A percentile compares a stretch with the other conserved stretches of the same genome.
These are phyloP conservation scores for Xylaria sp. DNA, from an alignment of 2,329 filamentous ascomycete species.

Conservation along the genomic window DNA sequence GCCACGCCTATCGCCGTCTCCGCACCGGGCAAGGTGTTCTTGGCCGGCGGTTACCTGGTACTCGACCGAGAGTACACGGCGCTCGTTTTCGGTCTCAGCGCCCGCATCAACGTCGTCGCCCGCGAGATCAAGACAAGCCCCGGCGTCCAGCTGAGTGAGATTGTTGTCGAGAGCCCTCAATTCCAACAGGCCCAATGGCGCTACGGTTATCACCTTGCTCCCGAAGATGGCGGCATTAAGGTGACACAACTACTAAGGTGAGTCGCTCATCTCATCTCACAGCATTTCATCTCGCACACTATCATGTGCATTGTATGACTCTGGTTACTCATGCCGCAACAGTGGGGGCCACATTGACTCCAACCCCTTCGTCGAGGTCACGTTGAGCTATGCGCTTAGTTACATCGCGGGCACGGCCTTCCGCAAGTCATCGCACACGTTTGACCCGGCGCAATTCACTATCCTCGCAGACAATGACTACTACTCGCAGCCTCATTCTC, in stretches of 20 bases:
- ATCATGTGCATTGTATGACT: neutral
- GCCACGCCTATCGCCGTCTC: constrained; percentile 71
- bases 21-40: constrained; percentile 93
- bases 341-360: constrained; percentile 59
- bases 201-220: constrained; percentile 79
- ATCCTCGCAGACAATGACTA: constrained; percentile 97
- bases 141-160: constrained; percentile 74
- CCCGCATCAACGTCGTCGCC: constrained; percentile 73
- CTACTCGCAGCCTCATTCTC: constrained; percentile 77
- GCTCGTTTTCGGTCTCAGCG: constrained; percentile 74
- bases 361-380: constrained; percentile 94
- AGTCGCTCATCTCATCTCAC: constrained; percentile 50
- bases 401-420: constrained; percentile 70
- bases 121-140: constrained; percentile 67
- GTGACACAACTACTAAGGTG: constrained; percentile 84
- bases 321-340: constrained; percentile 21
- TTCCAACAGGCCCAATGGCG: constrained; percentile 89
- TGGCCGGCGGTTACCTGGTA: constrained; percentile 94
- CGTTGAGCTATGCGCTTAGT: constrained; percentile 85
- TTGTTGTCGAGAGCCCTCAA: constrained; percentile 91
- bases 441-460: constrained; percentile 78
- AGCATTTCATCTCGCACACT: neutral
- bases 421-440: constrained; percentile 57
- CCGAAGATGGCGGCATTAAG: constrained; percentile 80
- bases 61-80: constrained; percentile 88